Evolutionary conservation across 345 rosid genomes (phyloP).

Genomic region (Citrus medica): DNA sequence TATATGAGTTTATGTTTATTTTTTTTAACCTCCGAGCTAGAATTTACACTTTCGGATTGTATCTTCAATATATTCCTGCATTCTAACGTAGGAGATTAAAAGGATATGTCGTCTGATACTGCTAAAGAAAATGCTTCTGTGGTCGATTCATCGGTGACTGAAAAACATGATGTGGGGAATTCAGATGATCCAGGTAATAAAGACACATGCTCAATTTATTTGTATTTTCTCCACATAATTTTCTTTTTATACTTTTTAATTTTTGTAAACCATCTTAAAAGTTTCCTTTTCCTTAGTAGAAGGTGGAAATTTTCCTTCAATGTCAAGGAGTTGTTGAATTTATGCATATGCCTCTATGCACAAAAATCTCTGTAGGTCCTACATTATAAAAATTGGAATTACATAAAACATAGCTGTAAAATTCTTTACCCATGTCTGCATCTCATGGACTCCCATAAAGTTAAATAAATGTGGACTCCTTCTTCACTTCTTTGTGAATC

Average conservation of each 20-base stretch:
- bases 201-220: background rate
- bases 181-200: slow-evolving; percentile 70
- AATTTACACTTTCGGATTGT: background rate
- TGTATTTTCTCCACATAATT: background rate
- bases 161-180: slow-evolving; percentile 66
- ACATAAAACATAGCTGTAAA: background rate
- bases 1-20: no score
- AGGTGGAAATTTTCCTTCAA: no score
- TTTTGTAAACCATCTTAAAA: no score
- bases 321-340: background rate
- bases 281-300: background rate
- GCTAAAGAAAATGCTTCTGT: slow-evolving; percentile 84
- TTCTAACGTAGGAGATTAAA: slow-evolving; percentile 22
- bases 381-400: background rate
- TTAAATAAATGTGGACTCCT: background rate
- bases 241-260: background rate
- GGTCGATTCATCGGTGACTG: slow-evolving; percentile 84
- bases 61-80: slow-evolving; percentile 2
- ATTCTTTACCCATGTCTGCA: background rate
- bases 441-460: background rate
- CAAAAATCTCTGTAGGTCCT: background rate
- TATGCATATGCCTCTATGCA: background rate
- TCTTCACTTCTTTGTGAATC: background rate
- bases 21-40: background rate
- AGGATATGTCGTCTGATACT: slow-evolving; percentile 81